Conservation (phyloP, 2,329 filamentous ascomycete species). For the Claviceps pusilla region DNA sequence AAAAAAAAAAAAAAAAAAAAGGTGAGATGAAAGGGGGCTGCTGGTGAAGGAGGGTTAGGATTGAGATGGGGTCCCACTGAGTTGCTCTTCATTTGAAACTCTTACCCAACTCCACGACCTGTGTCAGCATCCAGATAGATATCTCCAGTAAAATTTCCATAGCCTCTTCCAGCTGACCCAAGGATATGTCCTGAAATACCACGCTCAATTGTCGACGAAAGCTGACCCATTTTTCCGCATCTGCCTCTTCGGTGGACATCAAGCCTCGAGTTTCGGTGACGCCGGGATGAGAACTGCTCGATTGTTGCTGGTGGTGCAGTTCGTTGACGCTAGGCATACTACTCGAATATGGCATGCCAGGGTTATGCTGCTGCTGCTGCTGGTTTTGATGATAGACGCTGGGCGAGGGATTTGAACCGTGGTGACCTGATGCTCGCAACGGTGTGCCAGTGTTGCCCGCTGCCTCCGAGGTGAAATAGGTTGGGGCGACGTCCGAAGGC, state of each 20-base stretch:
- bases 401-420: slow-evolving; percentile 33
- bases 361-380: slow-evolving; percentile 36
- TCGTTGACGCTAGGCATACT: slow-evolving; percentile 31
- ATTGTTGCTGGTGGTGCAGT: slow-evolving; percentile 21
- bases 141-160: slow-evolving; percentile 37
- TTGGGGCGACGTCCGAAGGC: slow-evolving; percentile 35
- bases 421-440: slow-evolving; percentile 31
- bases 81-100: slow-evolving; percentile 2
- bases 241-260: slow-evolving; percentile 36
- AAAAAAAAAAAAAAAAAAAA: not conserved
- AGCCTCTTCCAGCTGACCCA: slow-evolving; percentile 32
- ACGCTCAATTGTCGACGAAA: slow-evolving; percentile 47
- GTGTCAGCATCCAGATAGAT: slow-evolving; percentile 40
- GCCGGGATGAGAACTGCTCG: slow-evolving; percentile 17
- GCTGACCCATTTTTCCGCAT: slow-evolving; percentile 54
- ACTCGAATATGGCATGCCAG: slow-evolving; percentile 35
- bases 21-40: too few species aligned
- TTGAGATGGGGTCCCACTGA: not conserved
- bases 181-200: slow-evolving; percentile 58
- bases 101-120: slow-evolving; percentile 41
- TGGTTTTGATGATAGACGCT: slow-evolving; percentile 52
- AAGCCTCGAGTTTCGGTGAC: slow-evolving; percentile 34
- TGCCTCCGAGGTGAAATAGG: slow-evolving; percentile 47
- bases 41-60: not conserved
- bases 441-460: slow-evolving; percentile 37